Conservation (phyloP, 2,329 filamentous ascomycete genomes). For the Dactylellina drechsleri region DNA sequence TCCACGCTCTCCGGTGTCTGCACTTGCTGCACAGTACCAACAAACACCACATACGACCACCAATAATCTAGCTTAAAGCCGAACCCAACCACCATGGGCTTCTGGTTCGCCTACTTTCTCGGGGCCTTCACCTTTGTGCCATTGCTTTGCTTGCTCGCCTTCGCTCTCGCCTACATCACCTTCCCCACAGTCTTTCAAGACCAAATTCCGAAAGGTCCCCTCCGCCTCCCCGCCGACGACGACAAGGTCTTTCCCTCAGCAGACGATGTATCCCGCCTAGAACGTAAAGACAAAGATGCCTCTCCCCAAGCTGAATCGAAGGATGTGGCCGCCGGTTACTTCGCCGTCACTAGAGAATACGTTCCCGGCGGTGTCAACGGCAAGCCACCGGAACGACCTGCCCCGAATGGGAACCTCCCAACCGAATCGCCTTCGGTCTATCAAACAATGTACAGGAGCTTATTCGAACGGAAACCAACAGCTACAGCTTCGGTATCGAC, state of each 20-base stretch:
- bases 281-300: slow-evolving; percentile 62
- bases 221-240: slow-evolving; percentile 70
- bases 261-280: slow-evolving; percentile 62
- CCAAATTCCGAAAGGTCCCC: slow-evolving; percentile 59
- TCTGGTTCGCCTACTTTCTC: slow-evolving; percentile 81
- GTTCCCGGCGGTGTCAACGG: slow-evolving; percentile 90
- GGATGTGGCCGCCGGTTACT: slow-evolving; percentile 89
- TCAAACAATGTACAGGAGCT: slow-evolving; percentile 87
- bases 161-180: slow-evolving; percentile 75
- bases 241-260: slow-evolving; percentile 71
- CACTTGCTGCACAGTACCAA: slow-evolving; percentile 1
- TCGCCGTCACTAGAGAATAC: slow-evolving; percentile 93
- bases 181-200: slow-evolving; percentile 67
- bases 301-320: slow-evolving; percentile 13
- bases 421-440: slow-evolving; percentile 75
- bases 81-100: slow-evolving; percentile 60
- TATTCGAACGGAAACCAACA: slow-evolving; percentile 81
- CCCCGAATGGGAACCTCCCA: slow-evolving; percentile 78
- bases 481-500: slow-evolving; percentile 56
- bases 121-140: slow-evolving; percentile 90
- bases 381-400: slow-evolving; percentile 86
- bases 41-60: slow-evolving; percentile 5
- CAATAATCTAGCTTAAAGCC: slow-evolving; percentile 1
- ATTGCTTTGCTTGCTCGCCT: slow-evolving; percentile 70
- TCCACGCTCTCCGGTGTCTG: neutral